Evolutionary conservation across 768 basidiomycete species (phyloP), one percentile per base, ranked within the genome.

Genomic region (Lactarius sp.): DNA sequence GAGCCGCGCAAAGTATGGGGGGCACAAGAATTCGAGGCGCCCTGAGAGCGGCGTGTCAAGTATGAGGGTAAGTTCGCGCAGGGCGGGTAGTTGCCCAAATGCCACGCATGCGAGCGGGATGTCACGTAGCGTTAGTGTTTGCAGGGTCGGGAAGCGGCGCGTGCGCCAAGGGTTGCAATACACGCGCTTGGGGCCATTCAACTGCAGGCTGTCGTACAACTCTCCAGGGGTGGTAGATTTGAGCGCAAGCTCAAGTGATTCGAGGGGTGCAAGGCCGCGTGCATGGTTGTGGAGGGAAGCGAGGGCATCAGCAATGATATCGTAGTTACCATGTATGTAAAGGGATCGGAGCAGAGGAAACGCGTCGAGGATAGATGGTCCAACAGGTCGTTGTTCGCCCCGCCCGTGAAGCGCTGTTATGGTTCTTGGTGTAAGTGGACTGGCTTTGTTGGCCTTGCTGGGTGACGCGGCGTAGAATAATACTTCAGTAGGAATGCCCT

Each of bases 41-140:
- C 60, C 60, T 7, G 52, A 34, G 33, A 41, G 60, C 10, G 50
- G 51, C 8, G 54, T 20, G 10, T 59, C 51, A 31, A 59, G 55
- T 2, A 34, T 33, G 20, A 67, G 27, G 4, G 66, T 64, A 16
- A 67, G 44, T 22, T 67, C 66, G n/a, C 63, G 66, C 9, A 67
- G 47, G 10, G 22, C 33, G 33, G 63, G 66, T 6, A 65, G 44
- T 18, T 65, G 58, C 12, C 63, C 62, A 8, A 65, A 16, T 6
- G 59, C 54, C 12, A 67, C 10, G 50, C 54, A 52, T 6, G 62
- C 42, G 10, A 63, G 59, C 12, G 66, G 57, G 20, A 67, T 52
- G 37, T 67, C 63, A 4, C 55, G 63, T 14, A 67, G 39, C 16
- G 62, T 59, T 14, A 67, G 44, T 12, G 33, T n/a, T 18, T 47